Evolutionary conservation across 169 alveolate genomes (phyloP), one percentile per base, ranked within the genome.

Genomic region (Neospora caninum): DNA sequence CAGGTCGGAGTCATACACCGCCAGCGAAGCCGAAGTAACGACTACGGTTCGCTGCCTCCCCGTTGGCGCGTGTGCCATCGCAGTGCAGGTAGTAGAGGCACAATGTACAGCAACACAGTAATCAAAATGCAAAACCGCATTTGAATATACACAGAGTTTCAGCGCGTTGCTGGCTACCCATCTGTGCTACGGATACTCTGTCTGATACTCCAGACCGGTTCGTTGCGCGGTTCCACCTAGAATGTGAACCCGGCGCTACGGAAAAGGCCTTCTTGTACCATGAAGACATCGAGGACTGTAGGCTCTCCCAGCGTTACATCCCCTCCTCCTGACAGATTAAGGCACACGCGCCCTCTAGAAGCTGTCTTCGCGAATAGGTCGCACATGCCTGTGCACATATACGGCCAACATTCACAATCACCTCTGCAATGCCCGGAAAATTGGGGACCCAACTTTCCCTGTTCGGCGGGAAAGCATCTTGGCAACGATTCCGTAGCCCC

Each of bases 301-400:
- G 86, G 86, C 45, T 78, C 45, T 16, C 86, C 86, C 43, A 78
- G 86, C 1, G 86, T 78, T 78, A 78, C 86, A 16, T 78, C 86
- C 31, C 86, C 86, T 78, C 73, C 20, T 64, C 73, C 73, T 16
- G 73, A 22, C 34, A 64, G 73, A 64, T 27, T 64, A 29, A 64
- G 31, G 31, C 34, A 64, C 31, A 16, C 25, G 31, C 86, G 86
- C 86, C n/a, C 45, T 78, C 39, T 78, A 13, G 39, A 38, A 2
- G 49, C 86, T n/a, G 86, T 36, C 29, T 78, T 36, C 1, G 49
- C 86, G 27, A n/a, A 78, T 20, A 38, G 10, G 86, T 78, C 86
- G n/a, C 86, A 78, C 49, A 78, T 36, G 49, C 86, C 86, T 20
- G 86, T 36, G n/a, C 86, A 78, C 27, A 78, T 29, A 43, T 78